Evolutionary conservation across 108 stramenopile species (phyloP).

Genomic region (Aurantiochytrium sp.): DNA sequence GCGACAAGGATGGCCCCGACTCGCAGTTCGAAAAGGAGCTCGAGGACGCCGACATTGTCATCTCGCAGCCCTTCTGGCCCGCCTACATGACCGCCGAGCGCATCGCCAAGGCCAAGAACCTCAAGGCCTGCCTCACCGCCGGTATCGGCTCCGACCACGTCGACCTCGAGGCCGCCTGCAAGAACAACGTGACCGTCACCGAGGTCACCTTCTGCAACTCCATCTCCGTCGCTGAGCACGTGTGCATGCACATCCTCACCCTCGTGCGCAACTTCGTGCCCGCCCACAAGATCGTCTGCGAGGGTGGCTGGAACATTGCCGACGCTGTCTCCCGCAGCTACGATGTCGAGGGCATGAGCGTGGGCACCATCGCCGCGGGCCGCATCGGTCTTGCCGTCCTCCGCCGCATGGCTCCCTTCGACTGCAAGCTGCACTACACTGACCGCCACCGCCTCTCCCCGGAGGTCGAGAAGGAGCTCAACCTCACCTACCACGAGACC

Average conservation of each 20-base stretch:
- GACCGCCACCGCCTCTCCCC: conserved; percentile 3
- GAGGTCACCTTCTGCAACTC: conserved; percentile 20
- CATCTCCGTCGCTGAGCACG: background rate
- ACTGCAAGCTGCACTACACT: conserved; percentile 13
- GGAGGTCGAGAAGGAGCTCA: conserved; percentile 10
- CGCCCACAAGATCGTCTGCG: background rate
- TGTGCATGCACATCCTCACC: background rate
- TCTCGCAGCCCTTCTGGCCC: conserved; percentile 20
- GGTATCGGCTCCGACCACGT: conserved; percentile 14
- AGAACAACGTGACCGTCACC: conserved; percentile 17
- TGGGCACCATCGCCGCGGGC: background rate
- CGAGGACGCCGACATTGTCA: conserved; percentile 9
- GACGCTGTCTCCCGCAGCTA: background rate
- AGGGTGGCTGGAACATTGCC: conserved; percentile 18
- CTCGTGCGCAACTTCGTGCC: conserved; percentile 9
- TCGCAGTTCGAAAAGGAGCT: conserved; percentile 1
- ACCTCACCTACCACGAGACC: conserved; percentile 5
- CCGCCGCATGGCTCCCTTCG: conserved; percentile 12
- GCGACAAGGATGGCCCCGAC: conserved; percentile 9
- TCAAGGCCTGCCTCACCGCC: conserved; percentile 2
- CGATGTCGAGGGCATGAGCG: conserved; percentile 1
- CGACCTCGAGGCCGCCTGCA: conserved; percentile 4
- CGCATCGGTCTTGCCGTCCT: background rate
- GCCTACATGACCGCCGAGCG: conserved; percentile 4
- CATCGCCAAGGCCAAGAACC: conserved; percentile 9